Conservation (phyloP, 2,329 filamentous ascomycete genomes). For the Cercospora sp. region DNA sequence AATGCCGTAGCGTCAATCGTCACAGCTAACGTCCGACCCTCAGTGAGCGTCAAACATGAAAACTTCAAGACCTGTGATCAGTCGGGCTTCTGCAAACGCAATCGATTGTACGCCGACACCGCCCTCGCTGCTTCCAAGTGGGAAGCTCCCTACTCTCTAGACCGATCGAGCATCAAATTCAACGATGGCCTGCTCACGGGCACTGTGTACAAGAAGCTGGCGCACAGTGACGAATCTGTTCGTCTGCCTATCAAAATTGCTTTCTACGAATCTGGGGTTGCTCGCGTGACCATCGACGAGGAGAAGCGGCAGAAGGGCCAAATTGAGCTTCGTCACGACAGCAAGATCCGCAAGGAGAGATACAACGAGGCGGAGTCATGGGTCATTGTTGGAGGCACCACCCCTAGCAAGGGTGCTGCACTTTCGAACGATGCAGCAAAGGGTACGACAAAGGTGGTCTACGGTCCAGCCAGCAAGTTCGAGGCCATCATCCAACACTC, state of each 20-base stretch:
- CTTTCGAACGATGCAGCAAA: slow-evolving; percentile 64
- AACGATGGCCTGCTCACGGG: slow-evolving; percentile 78
- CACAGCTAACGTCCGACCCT: not conserved
- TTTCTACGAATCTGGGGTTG: slow-evolving; percentile 86
- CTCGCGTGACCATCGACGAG: slow-evolving; percentile 86
- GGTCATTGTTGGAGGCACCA: slow-evolving; percentile 79
- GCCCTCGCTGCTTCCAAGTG: slow-evolving; percentile 68
- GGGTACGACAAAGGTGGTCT: slow-evolving; percentile 71
- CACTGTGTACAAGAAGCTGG: slow-evolving; percentile 76
- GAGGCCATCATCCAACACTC: slow-evolving; percentile 80
- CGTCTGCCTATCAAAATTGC: slow-evolving; percentile 80
- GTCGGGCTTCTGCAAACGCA: slow-evolving; percentile 95
- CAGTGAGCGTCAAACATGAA: slow-evolving; percentile 86
- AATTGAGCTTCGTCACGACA: slow-evolving; percentile 82
- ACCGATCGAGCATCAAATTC: slow-evolving; percentile 70
- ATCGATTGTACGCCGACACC: slow-evolving; percentile 82
- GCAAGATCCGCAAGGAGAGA: slow-evolving; percentile 81
- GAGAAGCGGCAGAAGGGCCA: slow-evolving; percentile 85
- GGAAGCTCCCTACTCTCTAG: slow-evolving; percentile 77
- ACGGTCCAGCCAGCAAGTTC: slow-evolving; percentile 73
- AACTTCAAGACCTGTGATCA: slow-evolving; percentile 97
- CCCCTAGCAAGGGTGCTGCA: slow-evolving; percentile 69
- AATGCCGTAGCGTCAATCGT: not conserved
- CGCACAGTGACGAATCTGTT: slow-evolving; percentile 65
- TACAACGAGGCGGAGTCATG: slow-evolving; percentile 91